These are phyloP conservation scores for Tubosaeta sp. DNA, from an alignment of 768 basidiomycete genomes.

Conservation along the genomic window DNA sequence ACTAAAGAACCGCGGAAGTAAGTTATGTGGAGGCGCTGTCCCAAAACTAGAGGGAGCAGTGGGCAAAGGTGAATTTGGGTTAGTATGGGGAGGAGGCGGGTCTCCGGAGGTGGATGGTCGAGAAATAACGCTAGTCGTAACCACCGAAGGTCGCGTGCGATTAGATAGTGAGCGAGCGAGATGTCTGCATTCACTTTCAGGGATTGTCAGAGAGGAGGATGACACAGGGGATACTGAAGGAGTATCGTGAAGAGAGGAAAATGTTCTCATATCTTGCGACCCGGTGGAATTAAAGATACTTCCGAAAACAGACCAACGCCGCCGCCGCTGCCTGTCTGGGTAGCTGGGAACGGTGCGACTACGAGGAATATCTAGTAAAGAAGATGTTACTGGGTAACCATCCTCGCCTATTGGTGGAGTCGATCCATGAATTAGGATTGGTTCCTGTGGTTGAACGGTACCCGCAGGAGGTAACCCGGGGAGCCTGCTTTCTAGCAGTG, in stretches of 20 bases:
- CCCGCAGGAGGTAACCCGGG: conserved; percentile 73
- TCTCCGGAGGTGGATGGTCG: conserved; percentile 36
- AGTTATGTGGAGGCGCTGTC: conserved; percentile 48
- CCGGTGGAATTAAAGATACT: conserved; percentile 35
- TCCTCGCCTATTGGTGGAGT: conserved; percentile 39
- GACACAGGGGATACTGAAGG: conserved; percentile 17
- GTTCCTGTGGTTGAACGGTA: conserved; percentile 58
- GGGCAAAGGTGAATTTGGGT: conserved; percentile 18
- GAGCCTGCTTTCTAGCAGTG: conserved; percentile 72
- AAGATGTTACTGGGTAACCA: conserved; percentile 41
- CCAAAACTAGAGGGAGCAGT: conserved; percentile 30
- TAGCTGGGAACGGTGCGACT: conserved; percentile 30
- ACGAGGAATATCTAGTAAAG: conserved; percentile 41
- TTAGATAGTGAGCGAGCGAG: conserved; percentile 27
- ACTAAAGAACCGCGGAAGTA: conserved; percentile 67
- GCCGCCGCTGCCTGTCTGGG: conserved; percentile 44
- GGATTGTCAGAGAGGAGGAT: conserved; percentile 16
- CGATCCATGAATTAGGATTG: conserved; percentile 57
- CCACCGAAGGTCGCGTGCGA: conserved; percentile 12
- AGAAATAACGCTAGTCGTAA: conserved; percentile 10
- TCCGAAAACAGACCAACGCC: conserved; percentile 72
- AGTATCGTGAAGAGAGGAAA: conserved; percentile 22
- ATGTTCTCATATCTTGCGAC: conserved; percentile 24
- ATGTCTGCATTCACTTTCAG: conserved; percentile 15
- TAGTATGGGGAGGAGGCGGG: conserved; percentile 20